Conservation (phyloP, 2,329 filamentous ascomycete species). For the Exophiala viscosa region DNA sequence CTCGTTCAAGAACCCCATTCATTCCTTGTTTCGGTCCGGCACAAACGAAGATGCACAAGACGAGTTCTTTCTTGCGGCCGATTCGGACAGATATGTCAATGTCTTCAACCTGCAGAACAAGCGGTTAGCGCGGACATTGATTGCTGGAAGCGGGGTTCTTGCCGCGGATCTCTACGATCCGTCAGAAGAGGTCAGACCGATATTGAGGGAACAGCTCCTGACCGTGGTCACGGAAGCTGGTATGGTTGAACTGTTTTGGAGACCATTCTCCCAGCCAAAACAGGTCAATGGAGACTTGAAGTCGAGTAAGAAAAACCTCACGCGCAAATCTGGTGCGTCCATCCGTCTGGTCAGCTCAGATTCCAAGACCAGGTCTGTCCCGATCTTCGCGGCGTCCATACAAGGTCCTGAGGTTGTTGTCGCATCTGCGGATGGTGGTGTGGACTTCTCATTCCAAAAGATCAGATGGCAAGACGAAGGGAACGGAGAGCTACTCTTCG, state of each 20-base stretch:
- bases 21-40: slow-evolving; percentile 44
- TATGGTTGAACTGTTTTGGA: slow-evolving; percentile 48
- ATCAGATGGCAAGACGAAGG: slow-evolving; percentile 46
- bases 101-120: slow-evolving; percentile 44
- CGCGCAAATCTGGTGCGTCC: slow-evolving; percentile 43
- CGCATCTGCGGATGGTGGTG: slow-evolving; percentile 48
- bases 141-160: slow-evolving; percentile 46
- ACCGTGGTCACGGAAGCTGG: slow-evolving; percentile 48
- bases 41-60: slow-evolving; percentile 29
- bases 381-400: slow-evolving; percentile 44
- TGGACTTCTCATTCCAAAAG: slow-evolving; percentile 49
- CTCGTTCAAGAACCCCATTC: slow-evolving; percentile 49
- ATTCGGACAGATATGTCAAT: slow-evolving; percentile 50
- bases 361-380: slow-evolving; percentile 37
- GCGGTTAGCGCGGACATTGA: slow-evolving; percentile 46
- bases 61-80: slow-evolving; percentile 46
- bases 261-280: slow-evolving; percentile 42
- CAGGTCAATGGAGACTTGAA: slow-evolving; percentile 32
- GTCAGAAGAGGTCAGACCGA: slow-evolving; percentile 20
- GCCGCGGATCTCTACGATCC: slow-evolving; percentile 36
- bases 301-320: slow-evolving; percentile 36
- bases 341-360: slow-evolving; percentile 45
- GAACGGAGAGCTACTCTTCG: slow-evolving; percentile 41
- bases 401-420: slow-evolving; percentile 45
- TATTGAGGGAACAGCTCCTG: slow-evolving; percentile 38